Base-by-base conservation (phyloP, 441 rosid species). In the Erodium texanum region DNA sequence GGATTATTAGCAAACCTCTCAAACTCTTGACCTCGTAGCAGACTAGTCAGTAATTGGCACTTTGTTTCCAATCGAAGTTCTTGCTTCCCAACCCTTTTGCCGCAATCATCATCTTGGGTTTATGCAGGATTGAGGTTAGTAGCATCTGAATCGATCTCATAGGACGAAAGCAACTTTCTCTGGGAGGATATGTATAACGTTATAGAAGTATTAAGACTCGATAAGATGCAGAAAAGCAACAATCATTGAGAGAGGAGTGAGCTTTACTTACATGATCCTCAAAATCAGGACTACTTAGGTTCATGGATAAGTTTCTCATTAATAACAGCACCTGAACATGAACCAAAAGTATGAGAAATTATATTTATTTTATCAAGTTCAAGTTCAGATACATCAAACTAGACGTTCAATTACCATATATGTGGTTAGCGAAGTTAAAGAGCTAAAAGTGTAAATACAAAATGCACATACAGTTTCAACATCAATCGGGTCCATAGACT, bases 401-500 rank as follows among this genome's bases (percentile, higher is more conserved):
- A 8, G 23, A n/a, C n/a, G n/a, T n/a, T n/a, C n/a, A 14, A 12
- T 45, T 45, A 12, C 52, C 0, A 0, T 5, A 45, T 45, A 14
- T 50, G 56, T 22, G 67, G 32, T 3, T 32, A 62, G 56, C 7
- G 3, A 64, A 20, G 24, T 18, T 16, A 14, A 58, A 20, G 27
- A 14, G 3, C 43, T 3, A 23, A 38, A 41, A 24, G 58, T n/a
- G 11, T n/a, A 20, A 62, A 14, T 19, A 10, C 16, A 64, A 63
- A 65, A 69, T 74, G 66, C 65, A 73, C 86, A 48, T 89, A 90
- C 98, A 27, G 98, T 90, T 85, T 94, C 95, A 66, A 86, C 67
- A 74, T 92, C 81, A 66, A 88, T 85, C 8, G 94, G 92, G 73
- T 92, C 98, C 99, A 94, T 92, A 83, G 84, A 88, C 83, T 88